A percentile compares a stretch with the other conserved stretches of the same genome.
Conservation (phyloP, 352 stramenopile species). For the Thalassiosira hispida region DNA sequence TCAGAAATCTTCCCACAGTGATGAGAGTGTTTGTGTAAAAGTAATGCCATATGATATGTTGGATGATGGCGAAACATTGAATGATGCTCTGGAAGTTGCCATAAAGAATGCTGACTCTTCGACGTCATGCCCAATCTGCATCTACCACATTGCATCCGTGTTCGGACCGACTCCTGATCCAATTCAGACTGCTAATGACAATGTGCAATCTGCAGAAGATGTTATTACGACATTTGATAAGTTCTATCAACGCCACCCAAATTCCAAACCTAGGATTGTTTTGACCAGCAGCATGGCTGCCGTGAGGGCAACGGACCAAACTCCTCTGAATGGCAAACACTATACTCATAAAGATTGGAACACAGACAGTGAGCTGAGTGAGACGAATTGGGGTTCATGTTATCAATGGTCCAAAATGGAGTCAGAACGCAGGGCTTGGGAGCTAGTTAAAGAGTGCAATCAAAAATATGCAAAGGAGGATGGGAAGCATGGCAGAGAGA, state of each 20-base stretch:
- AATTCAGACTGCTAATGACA: slow-evolving; percentile 73
- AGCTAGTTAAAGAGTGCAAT: slow-evolving; percentile 57
- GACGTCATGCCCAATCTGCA: slow-evolving; percentile 39
- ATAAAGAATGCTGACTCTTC: neutral
- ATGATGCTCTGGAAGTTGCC: slow-evolving; percentile 52
- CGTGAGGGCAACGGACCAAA: slow-evolving; percentile 76
- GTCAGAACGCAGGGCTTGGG: slow-evolving; percentile 70
- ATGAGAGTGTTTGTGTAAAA: slow-evolving; percentile 4
- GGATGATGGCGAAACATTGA: slow-evolving; percentile 66
- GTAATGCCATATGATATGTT: slow-evolving; percentile 83
- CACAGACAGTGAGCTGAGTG: slow-evolving; percentile 56
- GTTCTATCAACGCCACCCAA: slow-evolving; percentile 30
- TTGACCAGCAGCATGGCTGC: slow-evolving; percentile 82
- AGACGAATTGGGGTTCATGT: slow-evolving; percentile 63
- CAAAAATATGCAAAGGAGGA: slow-evolving; percentile 21
- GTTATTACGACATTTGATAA: slow-evolving; percentile 58
- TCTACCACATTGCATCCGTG: slow-evolving; percentile 81
- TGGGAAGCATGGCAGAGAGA: neutral
- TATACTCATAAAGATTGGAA: slow-evolving; percentile 83
- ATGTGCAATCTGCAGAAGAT: slow-evolving; percentile 80
- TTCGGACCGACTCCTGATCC: slow-evolving; percentile 81
- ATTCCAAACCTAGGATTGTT: slow-evolving; percentile 58
- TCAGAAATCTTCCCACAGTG: slow-evolving; percentile 5
- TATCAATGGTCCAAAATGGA: slow-evolving; percentile 82
- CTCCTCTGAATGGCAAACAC: slow-evolving; percentile 68